Evolutionary conservation across 768 basidiomycete genomes (phyloP).

Genomic region (Lepiota brunneoincarnata): DNA sequence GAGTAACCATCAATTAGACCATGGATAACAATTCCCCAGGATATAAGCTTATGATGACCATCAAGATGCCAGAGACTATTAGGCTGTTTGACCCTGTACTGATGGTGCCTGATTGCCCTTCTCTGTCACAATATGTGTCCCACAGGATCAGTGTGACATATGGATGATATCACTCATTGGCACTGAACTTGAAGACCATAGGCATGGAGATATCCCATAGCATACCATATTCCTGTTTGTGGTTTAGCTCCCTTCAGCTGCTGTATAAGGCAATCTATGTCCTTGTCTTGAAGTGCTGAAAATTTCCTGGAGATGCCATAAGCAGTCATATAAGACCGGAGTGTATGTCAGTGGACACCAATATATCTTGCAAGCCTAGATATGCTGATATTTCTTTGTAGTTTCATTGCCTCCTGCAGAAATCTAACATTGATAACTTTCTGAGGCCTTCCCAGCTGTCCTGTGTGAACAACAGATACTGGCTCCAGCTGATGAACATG

Average conservation of each 20-base stretch:
- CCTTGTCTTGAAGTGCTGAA: not conserved
- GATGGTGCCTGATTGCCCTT: slow-evolving; percentile 14
- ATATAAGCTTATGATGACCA: slow-evolving; percentile 33
- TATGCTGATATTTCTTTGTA: not conserved
- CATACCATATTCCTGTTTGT: too few relatives aligned
- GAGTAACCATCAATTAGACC: slow-evolving; percentile 38
- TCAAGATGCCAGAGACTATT: slow-evolving; percentile 32
- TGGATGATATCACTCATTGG: slow-evolving; percentile 11
- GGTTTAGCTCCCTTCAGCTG: too few relatives aligned
- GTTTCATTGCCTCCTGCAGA: too few relatives aligned
- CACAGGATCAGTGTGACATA: slow-evolving; percentile 24
- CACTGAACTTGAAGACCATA: too few relatives aligned
- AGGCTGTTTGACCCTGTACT: not conserved
- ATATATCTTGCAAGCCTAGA: not conserved
- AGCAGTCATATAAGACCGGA: not conserved
- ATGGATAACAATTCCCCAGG: slow-evolving; percentile 33
- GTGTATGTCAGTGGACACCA: not conserved
- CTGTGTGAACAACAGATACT: too few relatives aligned
- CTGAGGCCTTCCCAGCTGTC: too few relatives aligned
- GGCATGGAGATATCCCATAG: too few relatives aligned
- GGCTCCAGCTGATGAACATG: too few relatives aligned
- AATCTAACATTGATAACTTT: too few relatives aligned
- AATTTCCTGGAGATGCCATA: not conserved
- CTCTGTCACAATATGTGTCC: slow-evolving; percentile 19
- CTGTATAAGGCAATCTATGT: not conserved